A percentile compares a stretch with the other conserved stretches of the same genome.
Evolutionary conservation across 2,329 filamentous ascomycete genomes (phyloP).

Genomic region (Xylariaceae sp.): DNA sequence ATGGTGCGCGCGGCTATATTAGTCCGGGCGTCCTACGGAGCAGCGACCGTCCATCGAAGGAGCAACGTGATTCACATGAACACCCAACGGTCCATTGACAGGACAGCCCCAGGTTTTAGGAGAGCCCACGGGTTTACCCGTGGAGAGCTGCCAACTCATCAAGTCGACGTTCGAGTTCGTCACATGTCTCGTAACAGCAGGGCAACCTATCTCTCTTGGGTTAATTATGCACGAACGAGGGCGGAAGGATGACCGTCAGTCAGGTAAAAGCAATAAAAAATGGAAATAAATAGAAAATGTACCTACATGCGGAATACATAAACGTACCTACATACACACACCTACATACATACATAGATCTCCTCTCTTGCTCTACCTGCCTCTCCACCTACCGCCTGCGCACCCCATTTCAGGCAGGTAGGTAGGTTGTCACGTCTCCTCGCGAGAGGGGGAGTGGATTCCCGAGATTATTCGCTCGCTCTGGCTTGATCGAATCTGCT

Average conservation of each 20-base stretch:
- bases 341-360: too few species aligned
- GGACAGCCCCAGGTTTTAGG: not conserved
- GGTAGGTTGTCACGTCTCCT: slow-evolving; percentile 10
- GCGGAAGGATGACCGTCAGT: not conserved
- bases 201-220: not conserved
- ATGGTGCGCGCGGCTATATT: slow-evolving; percentile 11
- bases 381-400: slow-evolving; percentile 13
- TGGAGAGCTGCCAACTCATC: slow-evolving; percentile 22
- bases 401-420: slow-evolving; percentile 12
- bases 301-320: slow-evolving; percentile 3
- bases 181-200: slow-evolving; percentile 22
- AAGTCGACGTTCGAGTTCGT: slow-evolving; percentile 16
- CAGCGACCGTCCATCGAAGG: slow-evolving; percentile 5
- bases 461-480: slow-evolving; percentile 14
- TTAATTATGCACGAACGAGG: slow-evolving; percentile 4
- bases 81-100: slow-evolving; percentile 7
- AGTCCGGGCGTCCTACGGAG: not conserved
- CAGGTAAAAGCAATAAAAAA: too few species aligned
- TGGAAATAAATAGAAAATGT: not conserved
- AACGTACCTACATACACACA: too few species aligned
- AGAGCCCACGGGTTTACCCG: slow-evolving; percentile 16
- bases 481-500: slow-evolving; percentile 15
- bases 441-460: slow-evolving; percentile 1
- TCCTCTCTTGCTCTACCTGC: not conserved
- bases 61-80: slow-evolving; percentile 21